Evolutionary conservation across 768 basidiomycete species (phyloP).

Genomic region (Pisolithus orientalis): DNA sequence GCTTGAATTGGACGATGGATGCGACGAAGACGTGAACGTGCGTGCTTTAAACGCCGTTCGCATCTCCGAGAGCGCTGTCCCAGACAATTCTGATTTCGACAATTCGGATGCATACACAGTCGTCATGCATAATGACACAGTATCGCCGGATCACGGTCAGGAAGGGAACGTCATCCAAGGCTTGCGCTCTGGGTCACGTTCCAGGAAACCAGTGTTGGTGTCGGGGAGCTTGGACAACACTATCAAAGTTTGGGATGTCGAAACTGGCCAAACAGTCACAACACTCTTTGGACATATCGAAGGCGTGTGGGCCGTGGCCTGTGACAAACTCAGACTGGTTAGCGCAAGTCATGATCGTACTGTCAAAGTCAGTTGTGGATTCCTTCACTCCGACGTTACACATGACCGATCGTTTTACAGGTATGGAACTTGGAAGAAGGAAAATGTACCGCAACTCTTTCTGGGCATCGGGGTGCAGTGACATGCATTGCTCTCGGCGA

Average conservation of each 20-base stretch:
- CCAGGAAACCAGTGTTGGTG: conserved; percentile 68
- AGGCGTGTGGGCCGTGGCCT: conserved; percentile 94
- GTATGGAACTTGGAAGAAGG: conserved; percentile 93
- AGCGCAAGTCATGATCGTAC: conserved; percentile 94
- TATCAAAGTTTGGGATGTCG: conserved; percentile 93
- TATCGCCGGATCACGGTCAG: not conserved
- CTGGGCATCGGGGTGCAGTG: conserved; percentile 92
- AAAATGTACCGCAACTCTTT: conserved; percentile 79
- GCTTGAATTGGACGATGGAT: conserved; percentile 56
- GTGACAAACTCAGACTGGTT: conserved; percentile 86
- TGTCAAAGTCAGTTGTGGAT: conserved; percentile 67
- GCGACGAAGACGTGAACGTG: conserved; percentile 16
- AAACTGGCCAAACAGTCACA: conserved; percentile 65
- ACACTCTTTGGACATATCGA: conserved; percentile 98
- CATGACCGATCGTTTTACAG: conserved; percentile 30
- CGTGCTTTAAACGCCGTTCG: conserved; percentile 8
- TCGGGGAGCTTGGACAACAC: conserved; percentile 94
- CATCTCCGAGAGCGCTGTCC: conserved; percentile 9
- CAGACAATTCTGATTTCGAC: conserved; percentile 5
- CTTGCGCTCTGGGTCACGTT: not conserved
- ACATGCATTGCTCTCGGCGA: conserved; percentile 86
- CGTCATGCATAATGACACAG: conserved; percentile 19
- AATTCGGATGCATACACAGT: conserved; percentile 23
- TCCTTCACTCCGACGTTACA: conserved; percentile 1
- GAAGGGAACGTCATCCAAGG: not conserved